phyloP scores from a whole-genome alignment of 2,329 filamentous ascomycete species.

The Aschersonia sp. region DNA sequence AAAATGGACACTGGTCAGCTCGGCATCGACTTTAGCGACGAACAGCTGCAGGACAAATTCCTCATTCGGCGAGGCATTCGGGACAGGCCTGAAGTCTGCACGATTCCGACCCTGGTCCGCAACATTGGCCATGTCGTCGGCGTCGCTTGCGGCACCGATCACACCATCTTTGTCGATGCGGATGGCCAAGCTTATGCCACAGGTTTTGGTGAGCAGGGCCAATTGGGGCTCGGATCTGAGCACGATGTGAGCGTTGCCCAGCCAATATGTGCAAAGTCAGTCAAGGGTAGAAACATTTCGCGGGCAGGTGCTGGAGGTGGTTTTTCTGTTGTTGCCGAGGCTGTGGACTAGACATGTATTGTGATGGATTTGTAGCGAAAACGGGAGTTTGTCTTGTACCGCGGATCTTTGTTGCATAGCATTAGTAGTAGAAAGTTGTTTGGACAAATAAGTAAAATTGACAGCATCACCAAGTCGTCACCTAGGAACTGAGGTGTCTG shows the following conservation, averaged over 20 bases:
- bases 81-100: slow-evolving; percentile 34
- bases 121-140: slow-evolving; percentile 35
- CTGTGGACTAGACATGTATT: background rate
- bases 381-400: too few relatives aligned
- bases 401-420: too few relatives aligned
- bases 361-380: too few relatives aligned
- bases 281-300: slow-evolving; percentile 57
- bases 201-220: slow-evolving; percentile 70
- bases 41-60: slow-evolving; percentile 27
- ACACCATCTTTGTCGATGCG: slow-evolving; percentile 55
- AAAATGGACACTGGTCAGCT: slow-evolving; percentile 36
- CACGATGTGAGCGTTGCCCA: slow-evolving; percentile 70
- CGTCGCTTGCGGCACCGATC: slow-evolving; percentile 54
- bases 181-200: slow-evolving; percentile 63
- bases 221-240: slow-evolving; percentile 63
- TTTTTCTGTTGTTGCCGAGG: slow-evolving; percentile 42
- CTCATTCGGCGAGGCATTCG: slow-evolving; percentile 48
- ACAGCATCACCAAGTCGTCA: too few relatives aligned
- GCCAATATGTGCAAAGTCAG: slow-evolving; percentile 70
- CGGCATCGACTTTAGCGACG: slow-evolving; percentile 35
- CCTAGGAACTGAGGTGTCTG: too few relatives aligned
- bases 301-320: slow-evolving; percentile 83
- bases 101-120: slow-evolving; percentile 7
- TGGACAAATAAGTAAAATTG: too few relatives aligned
- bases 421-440: too few relatives aligned